phyloP scores from a whole-genome alignment of 75 land plant genomes.

The Cupressus sempervirens region DNA sequence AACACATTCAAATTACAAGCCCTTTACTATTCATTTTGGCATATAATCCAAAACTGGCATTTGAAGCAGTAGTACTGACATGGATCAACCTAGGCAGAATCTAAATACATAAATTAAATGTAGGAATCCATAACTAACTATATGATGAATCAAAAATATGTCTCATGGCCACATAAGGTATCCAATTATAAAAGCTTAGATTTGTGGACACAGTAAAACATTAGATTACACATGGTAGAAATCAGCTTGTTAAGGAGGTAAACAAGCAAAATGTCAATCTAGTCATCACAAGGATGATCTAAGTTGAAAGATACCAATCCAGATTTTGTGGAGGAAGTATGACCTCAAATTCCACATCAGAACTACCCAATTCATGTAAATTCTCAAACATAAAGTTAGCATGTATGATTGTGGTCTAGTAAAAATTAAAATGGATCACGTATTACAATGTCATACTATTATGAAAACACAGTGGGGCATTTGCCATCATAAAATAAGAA shows the following conservation, averaged over 20 bases:
- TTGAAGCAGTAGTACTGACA: not conserved
- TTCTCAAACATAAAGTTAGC: not conserved
- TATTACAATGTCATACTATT: not conserved
- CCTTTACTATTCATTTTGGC: not conserved
- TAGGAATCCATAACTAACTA: not conserved
- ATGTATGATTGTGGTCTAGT: not conserved
- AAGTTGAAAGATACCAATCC: not conserved
- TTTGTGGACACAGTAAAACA: not conserved
- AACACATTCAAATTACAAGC: not conserved
- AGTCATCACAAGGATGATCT: not conserved
- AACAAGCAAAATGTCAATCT: not conserved
- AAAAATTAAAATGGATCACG: not conserved
- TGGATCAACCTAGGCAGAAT: not conserved
- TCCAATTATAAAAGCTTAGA: not conserved
- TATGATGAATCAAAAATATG: not conserved
- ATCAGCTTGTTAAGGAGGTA: not conserved
- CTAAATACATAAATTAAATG: not conserved
- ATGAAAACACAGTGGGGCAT: not conserved
- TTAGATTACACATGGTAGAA: not conserved
- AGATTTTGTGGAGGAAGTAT: not conserved
- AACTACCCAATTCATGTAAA: not conserved
- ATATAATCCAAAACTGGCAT: not conserved
- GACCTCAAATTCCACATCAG: not conserved
- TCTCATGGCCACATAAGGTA: not conserved
- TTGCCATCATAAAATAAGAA: not conserved